A percentile compares a stretch with the other conserved stretches of the same genome.
These are phyloP conservation scores for Carex sylvatica DNA, from an alignment of 202 grass and related monocot genomes.

Conservation along the genomic window DNA sequence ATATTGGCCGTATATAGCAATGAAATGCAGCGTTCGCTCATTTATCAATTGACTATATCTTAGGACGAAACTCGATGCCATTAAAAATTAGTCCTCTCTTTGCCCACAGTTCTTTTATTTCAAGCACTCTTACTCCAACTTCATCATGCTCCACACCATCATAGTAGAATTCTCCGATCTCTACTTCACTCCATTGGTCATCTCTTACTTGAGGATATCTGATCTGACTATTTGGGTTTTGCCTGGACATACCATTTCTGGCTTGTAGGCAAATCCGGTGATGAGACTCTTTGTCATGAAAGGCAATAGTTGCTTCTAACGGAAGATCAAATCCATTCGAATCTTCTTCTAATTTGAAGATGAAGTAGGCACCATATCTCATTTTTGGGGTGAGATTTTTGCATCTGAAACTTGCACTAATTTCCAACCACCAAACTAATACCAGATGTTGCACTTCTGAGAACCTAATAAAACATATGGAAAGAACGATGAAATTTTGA, in stretches of 20 bases:
- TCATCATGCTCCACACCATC: not conserved
- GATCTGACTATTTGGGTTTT: not conserved
- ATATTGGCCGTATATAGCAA: too few species aligned
- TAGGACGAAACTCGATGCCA: not conserved
- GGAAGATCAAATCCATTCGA: too few species aligned
- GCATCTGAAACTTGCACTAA: too few species aligned
- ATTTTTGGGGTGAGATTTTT: too few species aligned
- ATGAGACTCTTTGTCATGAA: too few species aligned
- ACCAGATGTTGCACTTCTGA: not conserved
- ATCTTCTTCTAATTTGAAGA: too few species aligned
- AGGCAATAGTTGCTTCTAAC: too few species aligned
- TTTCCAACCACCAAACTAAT: too few species aligned
- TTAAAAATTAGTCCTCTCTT: not conserved
- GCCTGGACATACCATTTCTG: not conserved
- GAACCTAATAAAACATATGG: not conserved
- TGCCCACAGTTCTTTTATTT: not conserved
- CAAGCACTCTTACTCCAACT: not conserved
- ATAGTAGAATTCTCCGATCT: not conserved
- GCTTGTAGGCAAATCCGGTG: too few species aligned
- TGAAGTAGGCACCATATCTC: too few species aligned
- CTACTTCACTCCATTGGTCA: not conserved
- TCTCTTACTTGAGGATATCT: not conserved
- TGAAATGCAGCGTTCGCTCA: too few species aligned
- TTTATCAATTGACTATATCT: not conserved
- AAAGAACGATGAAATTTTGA: not conserved